Conservation (phyloP, 139 green algal species). For the Coccomyxa sp. region DNA sequence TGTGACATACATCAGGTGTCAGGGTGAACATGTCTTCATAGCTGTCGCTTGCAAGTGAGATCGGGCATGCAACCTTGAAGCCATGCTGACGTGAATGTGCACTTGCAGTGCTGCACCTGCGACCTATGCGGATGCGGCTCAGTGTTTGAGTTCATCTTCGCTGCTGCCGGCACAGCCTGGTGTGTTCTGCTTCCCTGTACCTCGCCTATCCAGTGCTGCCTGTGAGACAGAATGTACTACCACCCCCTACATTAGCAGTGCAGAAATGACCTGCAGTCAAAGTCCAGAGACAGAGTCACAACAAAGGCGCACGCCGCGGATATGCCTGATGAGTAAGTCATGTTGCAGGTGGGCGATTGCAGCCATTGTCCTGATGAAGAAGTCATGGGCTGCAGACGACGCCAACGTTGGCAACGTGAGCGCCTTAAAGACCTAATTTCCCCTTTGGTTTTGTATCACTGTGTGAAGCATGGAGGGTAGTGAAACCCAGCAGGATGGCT, state of each 20-base stretch:
- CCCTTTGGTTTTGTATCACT: neutral
- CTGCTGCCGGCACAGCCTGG: neutral
- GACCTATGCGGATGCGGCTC: neutral
- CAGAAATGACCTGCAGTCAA: neutral
- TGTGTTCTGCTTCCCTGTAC: neutral
- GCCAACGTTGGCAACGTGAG: neutral
- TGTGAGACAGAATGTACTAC: too few relatives aligned
- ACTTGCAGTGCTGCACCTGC: neutral
- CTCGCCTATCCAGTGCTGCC: too few relatives aligned
- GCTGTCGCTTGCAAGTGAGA: too few relatives aligned
- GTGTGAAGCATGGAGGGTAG: neutral
- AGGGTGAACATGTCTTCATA: too few relatives aligned
- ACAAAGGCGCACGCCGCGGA: too few relatives aligned
- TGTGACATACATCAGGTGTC: too few relatives aligned
- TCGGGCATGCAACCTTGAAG: too few relatives aligned
- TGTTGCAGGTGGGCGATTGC: neutral
- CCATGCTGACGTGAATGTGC: too few relatives aligned
- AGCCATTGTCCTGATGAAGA: neutral
- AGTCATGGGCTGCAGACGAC: neutral
- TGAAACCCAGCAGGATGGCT: neutral
- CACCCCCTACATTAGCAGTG: too few relatives aligned
- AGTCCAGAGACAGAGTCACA: neutral
- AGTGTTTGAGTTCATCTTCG: neutral
- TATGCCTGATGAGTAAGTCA: too few relatives aligned
- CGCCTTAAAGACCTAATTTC: neutral